Conservation (phyloP, 768 basidiomycete species). For the Lactifluus pinguis region DNA sequence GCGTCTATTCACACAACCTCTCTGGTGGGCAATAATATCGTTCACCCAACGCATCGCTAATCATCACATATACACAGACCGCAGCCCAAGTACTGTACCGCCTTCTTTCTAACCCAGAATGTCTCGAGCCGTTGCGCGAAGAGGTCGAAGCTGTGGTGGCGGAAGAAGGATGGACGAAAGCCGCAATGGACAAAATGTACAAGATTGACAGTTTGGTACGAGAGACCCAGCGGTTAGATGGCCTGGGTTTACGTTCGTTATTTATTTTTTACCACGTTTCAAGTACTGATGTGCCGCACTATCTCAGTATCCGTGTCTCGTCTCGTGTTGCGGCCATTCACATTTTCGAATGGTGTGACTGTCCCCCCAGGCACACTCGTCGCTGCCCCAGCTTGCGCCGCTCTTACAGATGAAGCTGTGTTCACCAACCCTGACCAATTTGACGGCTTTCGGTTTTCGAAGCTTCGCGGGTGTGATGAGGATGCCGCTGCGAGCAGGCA, state of each 20-base stretch:
- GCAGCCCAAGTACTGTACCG: slow-evolving; percentile 25
- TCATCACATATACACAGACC: slow-evolving; percentile 16
- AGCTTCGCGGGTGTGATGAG: slow-evolving; percentile 1
- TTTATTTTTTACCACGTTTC: background rate
- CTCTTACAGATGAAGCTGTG: slow-evolving; percentile 26
- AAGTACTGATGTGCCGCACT: background rate
- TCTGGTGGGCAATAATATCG: slow-evolving; percentile 16
- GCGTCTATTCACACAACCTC: slow-evolving; percentile 29
- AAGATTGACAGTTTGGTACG: slow-evolving; percentile 31
- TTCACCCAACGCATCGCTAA: background rate
- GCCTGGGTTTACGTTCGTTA: slow-evolving; percentile 19
- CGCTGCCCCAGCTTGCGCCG: slow-evolving; percentile 23
- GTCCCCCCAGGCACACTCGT: slow-evolving; percentile 34
- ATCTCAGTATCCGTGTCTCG: slow-evolving; percentile 25
- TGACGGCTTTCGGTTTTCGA: slow-evolving; percentile 34
- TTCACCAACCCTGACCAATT: slow-evolving; percentile 32
- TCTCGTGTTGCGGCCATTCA: slow-evolving; percentile 31
- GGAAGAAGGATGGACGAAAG: slow-evolving; percentile 28
- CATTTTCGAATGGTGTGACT: slow-evolving; percentile 36
- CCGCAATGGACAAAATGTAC: slow-evolving; percentile 24
- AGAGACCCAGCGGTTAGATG: slow-evolving; percentile 25
- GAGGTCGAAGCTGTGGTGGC: slow-evolving; percentile 25
- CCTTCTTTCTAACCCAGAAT: slow-evolving; percentile 24
- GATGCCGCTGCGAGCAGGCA: background rate
- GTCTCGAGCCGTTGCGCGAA: slow-evolving; percentile 24